phyloP scores from a whole-genome alignment of 2,329 filamentous ascomycete species.

The Chaetomiaceae sp. region DNA sequence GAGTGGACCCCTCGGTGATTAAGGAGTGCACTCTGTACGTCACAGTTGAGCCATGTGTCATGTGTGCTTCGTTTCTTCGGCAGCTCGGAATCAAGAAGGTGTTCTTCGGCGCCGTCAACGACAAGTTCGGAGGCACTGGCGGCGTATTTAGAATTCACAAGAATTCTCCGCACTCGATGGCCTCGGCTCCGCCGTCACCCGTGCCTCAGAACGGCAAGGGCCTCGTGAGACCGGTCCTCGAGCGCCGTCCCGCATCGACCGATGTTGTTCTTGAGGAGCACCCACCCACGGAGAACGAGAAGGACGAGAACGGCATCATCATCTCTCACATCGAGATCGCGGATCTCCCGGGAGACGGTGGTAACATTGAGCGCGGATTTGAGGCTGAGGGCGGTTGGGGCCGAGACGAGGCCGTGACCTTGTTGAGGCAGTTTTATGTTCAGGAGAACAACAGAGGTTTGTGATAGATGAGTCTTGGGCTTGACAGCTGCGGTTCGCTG shows the following conservation, averaged over 20 bases:
- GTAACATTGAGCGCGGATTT: slow-evolving; percentile 70
- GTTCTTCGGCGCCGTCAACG: slow-evolving; percentile 92
- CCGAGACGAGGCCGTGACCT: slow-evolving; percentile 84
- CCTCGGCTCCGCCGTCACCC: slow-evolving; percentile 35
- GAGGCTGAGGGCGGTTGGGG: slow-evolving; percentile 82
- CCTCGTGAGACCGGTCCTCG: slow-evolving; percentile 24
- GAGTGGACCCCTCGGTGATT: slow-evolving; percentile 62
- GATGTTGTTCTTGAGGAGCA: slow-evolving; percentile 6
- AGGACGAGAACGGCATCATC: slow-evolving; percentile 8
- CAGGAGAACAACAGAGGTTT: slow-evolving; percentile 92
- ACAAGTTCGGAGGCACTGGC: slow-evolving; percentile 93
- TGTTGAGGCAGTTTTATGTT: slow-evolving; percentile 91
- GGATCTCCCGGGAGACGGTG: slow-evolving; percentile 45
- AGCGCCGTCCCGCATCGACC: slow-evolving; percentile 19
- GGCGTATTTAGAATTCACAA: slow-evolving; percentile 83
- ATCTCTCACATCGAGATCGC: slow-evolving; percentile 11
- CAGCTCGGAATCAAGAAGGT: slow-evolving; percentile 85
- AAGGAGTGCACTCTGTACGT: slow-evolving; percentile 77
- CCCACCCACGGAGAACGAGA: slow-evolving; percentile 7
- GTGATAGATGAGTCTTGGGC: slow-evolving; percentile 15
- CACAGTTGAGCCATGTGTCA: slow-evolving; percentile 96
- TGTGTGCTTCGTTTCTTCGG: slow-evolving; percentile 89
- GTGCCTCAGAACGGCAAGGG: slow-evolving; percentile 22
- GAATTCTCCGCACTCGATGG: slow-evolving; percentile 44
- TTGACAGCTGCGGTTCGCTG: background rate